A percentile compares a stretch with the other conserved stretches of the same genome.
These are phyloP conservation scores for Bromus sterilis DNA, from an alignment of 176 grass and related monocot genomes.

Conservation along the genomic window DNA sequence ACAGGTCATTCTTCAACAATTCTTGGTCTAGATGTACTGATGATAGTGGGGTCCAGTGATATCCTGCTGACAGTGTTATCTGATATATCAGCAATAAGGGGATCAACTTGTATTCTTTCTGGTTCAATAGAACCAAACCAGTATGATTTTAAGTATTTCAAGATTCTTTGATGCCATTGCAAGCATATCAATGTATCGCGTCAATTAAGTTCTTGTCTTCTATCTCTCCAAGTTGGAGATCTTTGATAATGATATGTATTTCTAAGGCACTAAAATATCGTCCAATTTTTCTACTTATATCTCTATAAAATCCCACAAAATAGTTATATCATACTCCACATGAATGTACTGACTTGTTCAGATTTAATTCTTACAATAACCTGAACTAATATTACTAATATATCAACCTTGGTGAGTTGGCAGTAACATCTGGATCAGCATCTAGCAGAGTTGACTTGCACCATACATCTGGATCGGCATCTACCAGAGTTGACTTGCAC, in stretches of 20 bases:
- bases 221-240: not conserved
- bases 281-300: too few relatives aligned
- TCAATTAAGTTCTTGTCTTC: not conserved
- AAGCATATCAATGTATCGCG: not conserved
- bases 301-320: too few relatives aligned
- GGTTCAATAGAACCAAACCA: too few relatives aligned
- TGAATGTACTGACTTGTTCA: too few relatives aligned
- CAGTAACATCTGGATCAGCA: not conserved
- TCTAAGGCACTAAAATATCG: too few relatives aligned
- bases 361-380: too few relatives aligned
- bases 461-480: not conserved
- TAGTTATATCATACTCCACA: too few relatives aligned
- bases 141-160: too few relatives aligned
- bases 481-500: not conserved
- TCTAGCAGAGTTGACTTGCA: not conserved
- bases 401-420: not conserved
- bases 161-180: not conserved
- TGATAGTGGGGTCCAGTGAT: too few relatives aligned
- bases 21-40: too few relatives aligned
- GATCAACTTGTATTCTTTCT: not conserved
- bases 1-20: too few relatives aligned
- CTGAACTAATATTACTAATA: too few relatives aligned
- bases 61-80: not conserved
- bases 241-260: not conserved
- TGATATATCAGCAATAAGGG: not conserved